Percentiles rank a stretch among this genome's conserved stretches.
Conservation (phyloP, 306 rosid genomes). For the Nissolia schottii region DNA sequence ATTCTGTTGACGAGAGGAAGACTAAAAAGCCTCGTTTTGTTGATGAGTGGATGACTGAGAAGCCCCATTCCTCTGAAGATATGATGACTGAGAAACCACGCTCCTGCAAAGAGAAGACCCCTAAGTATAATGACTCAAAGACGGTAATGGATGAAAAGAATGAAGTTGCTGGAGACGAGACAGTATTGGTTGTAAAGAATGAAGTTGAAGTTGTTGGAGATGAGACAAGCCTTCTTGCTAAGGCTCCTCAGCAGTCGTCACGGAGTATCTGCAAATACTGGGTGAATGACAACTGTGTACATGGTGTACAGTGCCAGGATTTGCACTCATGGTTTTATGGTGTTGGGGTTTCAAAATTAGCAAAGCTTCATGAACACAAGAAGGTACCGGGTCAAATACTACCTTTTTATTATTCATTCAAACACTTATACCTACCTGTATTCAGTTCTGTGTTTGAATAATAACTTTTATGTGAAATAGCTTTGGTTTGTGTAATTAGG, state of each 20-base stretch:
- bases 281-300: slow-evolving; percentile 28
- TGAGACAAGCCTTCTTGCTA: too few species aligned
- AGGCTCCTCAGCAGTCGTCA: not conserved
- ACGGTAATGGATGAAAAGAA: not conserved
- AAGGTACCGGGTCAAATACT: slow-evolving; percentile 22
- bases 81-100: too few species aligned
- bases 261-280: slow-evolving; percentile 31
- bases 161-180: too few species aligned
- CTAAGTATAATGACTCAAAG: not conserved
- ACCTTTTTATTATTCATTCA: not conserved
- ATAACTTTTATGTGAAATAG: not conserved
- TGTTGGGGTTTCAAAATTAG: slow-evolving; percentile 22
- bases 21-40: not conserved
- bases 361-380: slow-evolving; percentile 46
- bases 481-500: not conserved
- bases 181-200: not conserved
- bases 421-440: not conserved
- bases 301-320: slow-evolving; percentile 31
- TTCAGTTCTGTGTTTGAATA: not conserved
- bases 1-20: not conserved
- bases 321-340: slow-evolving; percentile 39
- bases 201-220: not conserved
- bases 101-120: too few species aligned
- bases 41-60: not conserved
- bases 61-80: too few species aligned